Evolutionary conservation across 2,329 filamentous ascomycete species (phyloP), one percentile per base, ranked within the genome.

Genomic region (Alternaria arborescens): DNA sequence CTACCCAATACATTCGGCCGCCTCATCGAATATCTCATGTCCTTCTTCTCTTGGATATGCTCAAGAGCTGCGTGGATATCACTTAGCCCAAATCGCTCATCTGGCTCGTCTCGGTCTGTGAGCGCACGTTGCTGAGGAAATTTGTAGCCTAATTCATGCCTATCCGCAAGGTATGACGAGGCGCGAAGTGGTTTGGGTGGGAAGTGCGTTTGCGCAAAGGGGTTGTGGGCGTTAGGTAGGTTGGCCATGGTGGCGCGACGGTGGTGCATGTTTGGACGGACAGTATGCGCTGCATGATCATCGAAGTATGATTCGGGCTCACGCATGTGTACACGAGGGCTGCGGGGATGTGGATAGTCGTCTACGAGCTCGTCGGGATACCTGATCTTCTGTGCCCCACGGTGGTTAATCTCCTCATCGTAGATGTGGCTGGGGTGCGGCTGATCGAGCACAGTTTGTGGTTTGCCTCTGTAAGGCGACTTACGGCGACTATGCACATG

Each of bases 241-340:
- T 46, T 18, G 12, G 65, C 61, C 5, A 54, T 32, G 26, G 58
- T 70, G 10, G 60, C 62, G 60, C 64, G 63, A n/a, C 66, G 68
- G 46, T 59, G 48, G 4, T 51, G 44, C 2, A 57, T 42, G 14
- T 28, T 22, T 2, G 61, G 68, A 2, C 60, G 63, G 8, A 42
- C 11, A 5, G 40, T 8, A 41, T 59, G 52, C 5, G n/a, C 12
- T 10, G 46, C 52, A 8, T 66, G 57, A 2, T 68, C 56, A 2
- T 65, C 50, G 8, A 53, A 57, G 60, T 68, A 69, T 0, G 55
- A 32, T 3, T 58, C 46, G 0, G 40, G 52, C 14, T 55, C 44
- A 3, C 32, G 67, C 3, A 51, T 51, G 32, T 34, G 59, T 18
- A 36, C 14, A 40, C 28, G 44, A 4, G 52, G 56, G 4, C 16